Conservation (phyloP, 768 basidiomycete genomes). For the Hygrophorus russula region DNA sequence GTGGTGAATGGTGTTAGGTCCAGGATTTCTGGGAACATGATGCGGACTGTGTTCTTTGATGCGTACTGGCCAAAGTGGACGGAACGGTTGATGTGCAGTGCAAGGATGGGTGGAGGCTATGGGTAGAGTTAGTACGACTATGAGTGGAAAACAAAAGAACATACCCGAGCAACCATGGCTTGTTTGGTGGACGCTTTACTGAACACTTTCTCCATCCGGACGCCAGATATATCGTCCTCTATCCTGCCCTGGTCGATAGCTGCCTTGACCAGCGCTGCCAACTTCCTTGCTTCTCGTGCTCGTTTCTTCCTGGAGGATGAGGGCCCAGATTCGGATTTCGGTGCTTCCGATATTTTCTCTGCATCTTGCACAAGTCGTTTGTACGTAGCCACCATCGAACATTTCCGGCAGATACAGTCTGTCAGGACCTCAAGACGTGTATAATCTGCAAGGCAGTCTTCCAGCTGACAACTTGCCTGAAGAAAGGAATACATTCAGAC, state of each 20-base stretch:
- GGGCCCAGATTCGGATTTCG: conserved; percentile 23
- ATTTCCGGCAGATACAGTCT: conserved; percentile 91
- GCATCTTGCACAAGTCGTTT: conserved; percentile 52
- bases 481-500: conserved; percentile 4
- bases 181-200: conserved; percentile 76
- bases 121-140: background rate
- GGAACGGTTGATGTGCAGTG: conserved; percentile 87
- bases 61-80: conserved; percentile 67
- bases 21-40: conserved; percentile 79
- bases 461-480: conserved; percentile 56
- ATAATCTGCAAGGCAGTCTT: conserved; percentile 82
- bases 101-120: conserved; percentile 82
- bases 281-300: conserved; percentile 56
- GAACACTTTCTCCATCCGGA: conserved; percentile 68
- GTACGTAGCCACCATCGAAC: conserved; percentile 75
- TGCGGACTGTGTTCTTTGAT: conserved; percentile 73
- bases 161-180: conserved; percentile 82
- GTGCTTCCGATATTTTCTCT: conserved; percentile 38
- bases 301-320: conserved; percentile 68
- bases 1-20: conserved; percentile 87
- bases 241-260: conserved; percentile 67
- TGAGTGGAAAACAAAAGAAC: conserved; percentile 13
- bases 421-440: conserved; percentile 78
- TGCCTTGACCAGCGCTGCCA: conserved; percentile 47
- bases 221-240: conserved; percentile 74